Base-by-base conservation (phyloP, 2,329 filamentous ascomycete genomes). In the Gremmenia infestans region DNA sequence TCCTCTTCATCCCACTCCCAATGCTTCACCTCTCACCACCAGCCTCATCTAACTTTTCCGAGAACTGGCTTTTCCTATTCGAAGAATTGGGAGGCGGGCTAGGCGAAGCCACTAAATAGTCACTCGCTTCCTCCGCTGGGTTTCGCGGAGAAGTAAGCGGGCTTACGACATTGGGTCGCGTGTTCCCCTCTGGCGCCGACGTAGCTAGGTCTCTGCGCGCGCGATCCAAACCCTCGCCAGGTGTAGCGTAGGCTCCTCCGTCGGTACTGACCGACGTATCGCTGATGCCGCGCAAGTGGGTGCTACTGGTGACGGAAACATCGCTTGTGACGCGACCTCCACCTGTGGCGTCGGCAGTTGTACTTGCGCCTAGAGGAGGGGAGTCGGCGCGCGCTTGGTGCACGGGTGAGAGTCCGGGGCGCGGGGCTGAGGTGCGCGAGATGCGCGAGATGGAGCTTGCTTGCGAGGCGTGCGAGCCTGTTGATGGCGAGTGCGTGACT, bases 1-100 rank as follows among this genome's bases (percentile, higher is more conserved):
- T 19, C 19, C 35, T 40, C 50, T 36, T 64, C 63, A 52, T 63
- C 59, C 49, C 67, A 55, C 19, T 58, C 59, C 50, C 19, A 19
- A 19, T 2, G 2, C 19, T 19, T 68, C 66, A 32, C 28, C 8
- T 32, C 28, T 9, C 28, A 9, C 28, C 28, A 32, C 28, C 28
- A 3, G 37, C 50, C 40, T 65, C 63, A 50, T 63, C 64, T 55
- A 67, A 54, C 19, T 58, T 60, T 49, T 68, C 66, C 28, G 53
- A 55, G 50, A 68, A 68, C 53, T 65, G 62, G 55, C 66, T 68
- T 51, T 52, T 68, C 59, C 63, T 57, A 50, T 56, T 54, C 35
- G 32, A 39, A 45, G 25, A 37, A 8, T 37, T 40, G 17, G 43
- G 7, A 19, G n/a, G 19, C 9, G 25, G 3, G 3, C 40, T 42